Percentiles rank a stretch among this genome's conserved stretches.
phyloP scores from a whole-genome alignment of 2,329 filamentous ascomycete genomes.

The Aspergillus versicolor region DNA sequence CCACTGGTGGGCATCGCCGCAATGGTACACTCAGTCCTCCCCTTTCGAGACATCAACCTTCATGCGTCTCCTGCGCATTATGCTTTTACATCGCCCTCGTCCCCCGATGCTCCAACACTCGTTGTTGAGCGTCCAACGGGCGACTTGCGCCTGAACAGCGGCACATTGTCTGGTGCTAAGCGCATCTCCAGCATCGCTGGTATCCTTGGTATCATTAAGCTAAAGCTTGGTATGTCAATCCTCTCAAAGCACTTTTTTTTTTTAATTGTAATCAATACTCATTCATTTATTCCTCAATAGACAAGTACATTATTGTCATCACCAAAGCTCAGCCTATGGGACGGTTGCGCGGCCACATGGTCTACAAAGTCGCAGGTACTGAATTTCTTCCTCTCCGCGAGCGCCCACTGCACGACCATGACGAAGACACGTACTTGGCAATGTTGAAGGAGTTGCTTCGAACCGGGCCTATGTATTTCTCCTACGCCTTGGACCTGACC shows the following conservation, averaged over 20 bases:
- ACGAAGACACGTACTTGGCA: conserved; percentile 87
- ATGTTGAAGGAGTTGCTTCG: conserved; percentile 80
- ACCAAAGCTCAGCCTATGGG: conserved; percentile 91
- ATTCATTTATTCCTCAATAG: conserved; percentile 39
- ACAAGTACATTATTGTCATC: conserved; percentile 97
- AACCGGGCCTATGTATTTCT: conserved; percentile 92
- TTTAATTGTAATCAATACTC: neutral
- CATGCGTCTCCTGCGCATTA: conserved; percentile 90
- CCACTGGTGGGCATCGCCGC: conserved; percentile 31
- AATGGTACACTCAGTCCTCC: conserved; percentile 50
- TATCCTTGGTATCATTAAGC: conserved; percentile 88
- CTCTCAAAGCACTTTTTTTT: neutral
- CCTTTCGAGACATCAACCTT: conserved; percentile 96
- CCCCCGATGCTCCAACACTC: conserved; percentile 81
- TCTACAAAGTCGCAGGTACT: conserved; percentile 87
- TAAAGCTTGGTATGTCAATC: conserved; percentile 74
- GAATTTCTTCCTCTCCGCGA: conserved; percentile 94
- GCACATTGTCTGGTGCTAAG: conserved; percentile 71
- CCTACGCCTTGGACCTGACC: conserved; percentile 93
- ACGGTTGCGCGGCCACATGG: conserved; percentile 89
- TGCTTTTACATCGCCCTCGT: conserved; percentile 93
- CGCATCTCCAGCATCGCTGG: conserved; percentile 92
- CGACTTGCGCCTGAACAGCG: conserved; percentile 81
- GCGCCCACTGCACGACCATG: conserved; percentile 82
- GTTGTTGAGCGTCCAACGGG: conserved; percentile 90